Evolutionary conservation across 2,329 filamentous ascomycete genomes (phyloP).

Genomic region (Aureobasidium sp.): DNA sequence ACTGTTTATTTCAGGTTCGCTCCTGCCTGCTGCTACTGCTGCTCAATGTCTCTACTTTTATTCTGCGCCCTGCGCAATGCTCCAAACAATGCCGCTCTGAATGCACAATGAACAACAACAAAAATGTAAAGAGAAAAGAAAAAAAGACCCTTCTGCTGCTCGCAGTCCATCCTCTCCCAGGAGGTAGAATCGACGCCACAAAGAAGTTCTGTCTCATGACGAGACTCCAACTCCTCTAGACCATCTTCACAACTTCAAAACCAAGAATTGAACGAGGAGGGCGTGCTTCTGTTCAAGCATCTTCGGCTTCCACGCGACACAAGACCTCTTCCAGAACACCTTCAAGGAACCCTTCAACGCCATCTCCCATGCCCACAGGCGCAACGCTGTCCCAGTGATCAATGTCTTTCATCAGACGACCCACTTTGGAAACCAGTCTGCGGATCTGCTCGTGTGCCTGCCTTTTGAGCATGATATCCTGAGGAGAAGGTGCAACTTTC

Average conservation of each 20-base stretch:
- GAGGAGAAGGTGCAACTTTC: slow-evolving; percentile 27
- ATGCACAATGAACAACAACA: background rate
- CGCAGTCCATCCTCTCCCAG: background rate
- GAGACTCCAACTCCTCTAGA: background rate
- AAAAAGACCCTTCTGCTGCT: background rate
- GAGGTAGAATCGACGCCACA: background rate
- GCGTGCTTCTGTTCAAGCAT: slow-evolving; percentile 44
- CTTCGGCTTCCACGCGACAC: slow-evolving; percentile 80
- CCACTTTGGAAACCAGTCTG: slow-evolving; percentile 73
- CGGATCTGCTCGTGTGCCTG: slow-evolving; percentile 78
- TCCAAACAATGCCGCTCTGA: background rate
- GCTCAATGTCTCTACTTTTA: background rate
- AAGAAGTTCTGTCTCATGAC: background rate
- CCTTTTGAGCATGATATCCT: slow-evolving; percentile 36
- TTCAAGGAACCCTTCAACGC: slow-evolving; percentile 82
- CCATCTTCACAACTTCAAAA: background rate
- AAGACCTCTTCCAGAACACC: slow-evolving; percentile 90
- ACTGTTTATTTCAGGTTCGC: background rate
- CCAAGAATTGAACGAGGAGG: background rate
- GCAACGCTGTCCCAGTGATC: slow-evolving; percentile 80
- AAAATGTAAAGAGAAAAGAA: background rate
- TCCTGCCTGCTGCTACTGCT: background rate
- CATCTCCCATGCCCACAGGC: slow-evolving; percentile 88
- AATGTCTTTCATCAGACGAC: slow-evolving; percentile 78
- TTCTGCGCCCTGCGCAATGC: slow-evolving; percentile 10